A percentile compares a stretch with the other conserved stretches of the same genome.
phyloP scores from a whole-genome alignment of 164 flowering plant genomes.

The Tinospora cordifolia region DNA sequence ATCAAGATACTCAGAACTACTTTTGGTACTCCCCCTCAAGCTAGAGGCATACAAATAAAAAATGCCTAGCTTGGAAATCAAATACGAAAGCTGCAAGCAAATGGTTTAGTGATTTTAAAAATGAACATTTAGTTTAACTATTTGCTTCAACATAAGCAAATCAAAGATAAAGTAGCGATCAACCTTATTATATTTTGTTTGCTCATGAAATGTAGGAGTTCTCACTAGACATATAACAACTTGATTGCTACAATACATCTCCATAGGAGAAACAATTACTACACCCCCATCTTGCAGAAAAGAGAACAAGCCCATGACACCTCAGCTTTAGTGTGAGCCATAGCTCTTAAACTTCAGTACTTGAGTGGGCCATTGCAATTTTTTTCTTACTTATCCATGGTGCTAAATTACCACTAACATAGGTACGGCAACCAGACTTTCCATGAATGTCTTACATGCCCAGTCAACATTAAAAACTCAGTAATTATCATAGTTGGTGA shows the following conservation, averaged over 20 bases:
- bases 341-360: background rate
- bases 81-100: background rate
- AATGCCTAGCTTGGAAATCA: background rate
- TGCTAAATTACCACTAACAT: conserved; percentile 1
- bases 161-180: conserved; percentile 1
- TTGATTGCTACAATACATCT: background rate
- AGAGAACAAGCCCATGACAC: background rate
- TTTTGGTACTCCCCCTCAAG: conserved; percentile 2
- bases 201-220: conserved; percentile 1
- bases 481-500: background rate
- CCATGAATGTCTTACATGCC: background rate
- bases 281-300: background rate
- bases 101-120: background rate
- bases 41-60: conserved; percentile 4
- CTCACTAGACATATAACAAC: background rate
- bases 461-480: background rate
- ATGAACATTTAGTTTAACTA: background rate
- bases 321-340: background rate
- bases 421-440: background rate
- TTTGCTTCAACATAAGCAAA: background rate
- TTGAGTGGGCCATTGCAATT: background rate
- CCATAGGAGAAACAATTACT: background rate
- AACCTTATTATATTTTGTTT: background rate
- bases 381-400: background rate
- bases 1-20: too few relatives aligned